phyloP scores from a whole-genome alignment of 2,329 filamentous ascomycete species.

The Daldinia sp. region DNA sequence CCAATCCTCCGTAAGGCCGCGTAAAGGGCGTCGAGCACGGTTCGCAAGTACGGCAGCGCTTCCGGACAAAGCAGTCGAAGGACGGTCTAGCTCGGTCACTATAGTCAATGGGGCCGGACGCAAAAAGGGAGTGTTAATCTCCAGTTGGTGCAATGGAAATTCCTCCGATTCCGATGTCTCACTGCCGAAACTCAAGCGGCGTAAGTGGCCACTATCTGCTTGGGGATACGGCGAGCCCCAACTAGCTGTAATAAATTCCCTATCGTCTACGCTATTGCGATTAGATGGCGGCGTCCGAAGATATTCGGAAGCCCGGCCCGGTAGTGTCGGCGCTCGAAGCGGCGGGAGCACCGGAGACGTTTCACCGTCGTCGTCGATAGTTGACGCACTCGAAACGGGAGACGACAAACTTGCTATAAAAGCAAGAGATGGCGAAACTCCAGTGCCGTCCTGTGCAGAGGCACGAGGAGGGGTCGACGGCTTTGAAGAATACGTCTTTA shows the following conservation, averaged over 20 bases:
- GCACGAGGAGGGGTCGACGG: conserved; percentile 66
- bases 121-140: conserved; percentile 69
- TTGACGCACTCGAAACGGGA: conserved; percentile 68
- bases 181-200: conserved; percentile 63
- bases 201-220: conserved; percentile 61
- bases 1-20: conserved; percentile 82
- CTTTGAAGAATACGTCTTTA: conserved; percentile 65
- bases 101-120: conserved; percentile 61
- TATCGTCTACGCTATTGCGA: conserved; percentile 48
- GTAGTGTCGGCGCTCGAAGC: conserved; percentile 65
- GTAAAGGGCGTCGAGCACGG: conserved; percentile 64
- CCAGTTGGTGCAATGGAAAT: conserved; percentile 67
- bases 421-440: conserved; percentile 49
- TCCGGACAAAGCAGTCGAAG: conserved; percentile 49
- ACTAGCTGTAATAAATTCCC: conserved; percentile 73
- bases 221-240: conserved; percentile 92
- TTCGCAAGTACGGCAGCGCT: conserved; percentile 70
- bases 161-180: conserved; percentile 69
- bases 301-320: conserved; percentile 63
- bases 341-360: conserved; percentile 65
- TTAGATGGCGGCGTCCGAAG: conserved; percentile 56
- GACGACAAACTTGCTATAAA: conserved; percentile 63
- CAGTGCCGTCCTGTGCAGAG: conserved; percentile 65
- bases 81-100: conserved; percentile 49
- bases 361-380: conserved; percentile 61